phyloP scores from a whole-genome alignment of 805 yeast species.

The Yueomyces sp. region DNA sequence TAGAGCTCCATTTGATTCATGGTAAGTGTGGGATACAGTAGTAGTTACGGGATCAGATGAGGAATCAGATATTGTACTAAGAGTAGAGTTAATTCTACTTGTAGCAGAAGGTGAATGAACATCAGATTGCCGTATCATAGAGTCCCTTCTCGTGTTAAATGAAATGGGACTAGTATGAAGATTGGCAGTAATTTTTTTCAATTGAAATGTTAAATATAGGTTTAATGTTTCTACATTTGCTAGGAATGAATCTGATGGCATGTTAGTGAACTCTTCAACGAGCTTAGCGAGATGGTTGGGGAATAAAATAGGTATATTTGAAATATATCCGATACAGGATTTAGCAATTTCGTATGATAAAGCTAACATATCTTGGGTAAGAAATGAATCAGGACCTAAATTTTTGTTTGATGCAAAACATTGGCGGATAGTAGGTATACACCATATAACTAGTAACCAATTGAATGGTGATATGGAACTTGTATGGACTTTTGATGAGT shows the following conservation, averaged over 20 bases:
- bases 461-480: slow-evolving; percentile 21
- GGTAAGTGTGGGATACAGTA: too few relatives aligned
- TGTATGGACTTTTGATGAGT: slow-evolving; percentile 10
- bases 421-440: slow-evolving; percentile 47
- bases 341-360: slow-evolving; percentile 59
- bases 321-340: slow-evolving; percentile 52
- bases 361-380: slow-evolving; percentile 38
- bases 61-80: too few relatives aligned
- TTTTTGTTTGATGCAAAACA: slow-evolving; percentile 25
- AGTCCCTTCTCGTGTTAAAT: too few relatives aligned
- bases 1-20: too few relatives aligned
- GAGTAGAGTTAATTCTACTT: too few relatives aligned
- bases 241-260: slow-evolving; percentile 30
- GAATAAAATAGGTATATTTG: slow-evolving; percentile 23
- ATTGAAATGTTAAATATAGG: slow-evolving; percentile 64
- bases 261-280: slow-evolving; percentile 5
- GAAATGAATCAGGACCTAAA: slow-evolving; percentile 6
- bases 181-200: slow-evolving; percentile 34
- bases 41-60: too few relatives aligned
- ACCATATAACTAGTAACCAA: slow-evolving; percentile 55
- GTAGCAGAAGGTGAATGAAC: too few relatives aligned
- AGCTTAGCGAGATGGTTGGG: slow-evolving; percentile 1
- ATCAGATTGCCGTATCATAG: too few relatives aligned
- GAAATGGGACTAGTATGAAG: not conserved
- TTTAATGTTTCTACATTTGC: slow-evolving; percentile 55